phyloP scores from a whole-genome alignment of 805 yeast species.

The Hanseniaspora lindneri region DNA sequence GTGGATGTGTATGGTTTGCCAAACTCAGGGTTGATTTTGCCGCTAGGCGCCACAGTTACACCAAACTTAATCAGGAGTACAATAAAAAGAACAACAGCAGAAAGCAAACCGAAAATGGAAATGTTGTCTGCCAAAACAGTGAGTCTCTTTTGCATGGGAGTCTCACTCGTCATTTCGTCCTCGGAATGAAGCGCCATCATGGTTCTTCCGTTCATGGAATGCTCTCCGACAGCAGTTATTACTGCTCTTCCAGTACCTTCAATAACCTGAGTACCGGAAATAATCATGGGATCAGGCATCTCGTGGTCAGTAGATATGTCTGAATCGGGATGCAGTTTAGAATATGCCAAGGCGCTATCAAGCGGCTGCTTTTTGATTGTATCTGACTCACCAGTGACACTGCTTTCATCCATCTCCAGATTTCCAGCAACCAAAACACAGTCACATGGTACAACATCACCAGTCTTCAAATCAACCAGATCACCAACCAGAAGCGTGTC shows the following conservation, averaged over 20 bases:
- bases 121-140: slow-evolving; percentile 80
- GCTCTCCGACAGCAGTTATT: slow-evolving; percentile 79
- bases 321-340: slow-evolving; percentile 20
- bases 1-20: slow-evolving; percentile 29
- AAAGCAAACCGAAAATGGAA: slow-evolving; percentile 83
- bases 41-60: slow-evolving; percentile 45
- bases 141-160: slow-evolving; percentile 80
- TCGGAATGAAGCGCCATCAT: slow-evolving; percentile 69
- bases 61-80: slow-evolving; percentile 69
- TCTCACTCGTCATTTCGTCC: slow-evolving; percentile 42
- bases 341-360: slow-evolving; percentile 28
- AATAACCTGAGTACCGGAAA: slow-evolving; percentile 80
- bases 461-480: slow-evolving; percentile 69
- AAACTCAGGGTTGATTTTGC: slow-evolving; percentile 29
- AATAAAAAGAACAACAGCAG: slow-evolving; percentile 69
- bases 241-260: slow-evolving; percentile 79
- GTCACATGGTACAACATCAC: slow-evolving; percentile 89
- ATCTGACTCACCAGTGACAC: slow-evolving; percentile 87
- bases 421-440: slow-evolving; percentile 60
- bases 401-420: slow-evolving; percentile 81
- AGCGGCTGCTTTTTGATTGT: slow-evolving; percentile 63
- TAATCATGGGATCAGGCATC: slow-evolving; percentile 65
- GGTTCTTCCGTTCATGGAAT: slow-evolving; percentile 86
- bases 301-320: slow-evolving; percentile 25
- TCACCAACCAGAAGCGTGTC: slow-evolving; percentile 81